Evolutionary conservation across 2,329 filamentous ascomycete species (phyloP), one percentile per base, ranked within the genome.

Genomic region (Periconia macrospinosa): DNA sequence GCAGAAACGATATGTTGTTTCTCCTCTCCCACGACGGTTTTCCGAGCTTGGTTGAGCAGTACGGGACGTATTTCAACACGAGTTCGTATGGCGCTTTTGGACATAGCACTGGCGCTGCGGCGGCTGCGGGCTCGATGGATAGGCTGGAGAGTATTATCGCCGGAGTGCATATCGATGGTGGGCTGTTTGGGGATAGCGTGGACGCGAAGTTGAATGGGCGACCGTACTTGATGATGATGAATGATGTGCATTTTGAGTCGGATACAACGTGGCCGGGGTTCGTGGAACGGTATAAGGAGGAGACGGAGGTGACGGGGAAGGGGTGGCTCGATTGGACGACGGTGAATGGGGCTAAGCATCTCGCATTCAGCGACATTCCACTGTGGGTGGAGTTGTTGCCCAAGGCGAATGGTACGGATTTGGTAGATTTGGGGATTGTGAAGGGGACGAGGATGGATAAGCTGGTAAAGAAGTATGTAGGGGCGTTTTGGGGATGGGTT

Each of bases 271-370:
- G 62, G 63, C 27, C 54, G 10, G 41, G 44, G 0, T 69, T 69
- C 19, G 56, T 56, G 3, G 33, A 41, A 1, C 5, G 33, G 33
- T 37, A 37, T 37, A 10, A 13, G 33, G 33, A 14, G 33, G 33
- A 37, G 33, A 10, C 33, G 33, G 11, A 37, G 5, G 33, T 6
- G 33, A 60, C 58, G 20, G 61, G 66, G 49, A 53, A 56, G 13
- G 64, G 63, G 9, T 68, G 64, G 65, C 59, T 55, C 41, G 50
- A 60, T 17, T 63, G 58, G 57, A 30, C 65, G 17, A 62, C 57
- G 17, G 50, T 68, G 15, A 55, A 46, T 0, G 60, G 64, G 1
- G 51, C 54, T 0, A 33, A 20, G 15, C 67, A 69, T 48, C 54
- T 60, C 15, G 60, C 67, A 23, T 66, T 60, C 37, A 53, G 57